Conservation (phyloP, 176 grass and related monocot species). For the Musa troglodytarum region DNA sequence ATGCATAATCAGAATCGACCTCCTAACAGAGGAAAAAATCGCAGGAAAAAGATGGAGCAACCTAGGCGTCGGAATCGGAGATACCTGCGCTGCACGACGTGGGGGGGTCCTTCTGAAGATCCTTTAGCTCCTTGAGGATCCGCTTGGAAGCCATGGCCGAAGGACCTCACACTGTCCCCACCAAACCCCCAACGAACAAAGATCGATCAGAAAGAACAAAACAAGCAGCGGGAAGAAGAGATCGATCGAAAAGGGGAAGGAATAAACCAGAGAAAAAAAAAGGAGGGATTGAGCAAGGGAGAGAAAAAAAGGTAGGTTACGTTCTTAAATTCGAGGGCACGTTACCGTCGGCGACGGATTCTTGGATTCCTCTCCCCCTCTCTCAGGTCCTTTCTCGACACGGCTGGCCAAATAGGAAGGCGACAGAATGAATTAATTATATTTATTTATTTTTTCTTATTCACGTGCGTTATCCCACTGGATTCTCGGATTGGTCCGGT, state of each 20-base stretch:
- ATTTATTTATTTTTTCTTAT: no score
- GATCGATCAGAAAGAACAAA: neutral
- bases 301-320: no score
- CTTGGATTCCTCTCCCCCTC: no score
- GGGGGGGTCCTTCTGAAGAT: slow-evolving; percentile 72
- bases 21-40: neutral
- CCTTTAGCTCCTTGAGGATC: slow-evolving; percentile 81
- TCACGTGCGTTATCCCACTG: no score
- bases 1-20: neutral
- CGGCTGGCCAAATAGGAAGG: no score
- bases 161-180: slow-evolving; percentile 4
- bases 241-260: neutral
- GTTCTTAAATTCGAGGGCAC: no score
- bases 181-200: slow-evolving; percentile 17
- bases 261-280: neutral
- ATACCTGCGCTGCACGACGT: slow-evolving; percentile 76
- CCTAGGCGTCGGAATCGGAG: neutral
- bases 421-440: no score
- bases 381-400: no score
- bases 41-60: neutral
- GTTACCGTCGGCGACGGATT: no score
- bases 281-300: neutral
- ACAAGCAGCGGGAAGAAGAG: neutral
- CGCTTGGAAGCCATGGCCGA: slow-evolving; percentile 56
- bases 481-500: no score